Conservation (phyloP, 805 yeast genomes). For the Starmerella gropengiesseri region DNA sequence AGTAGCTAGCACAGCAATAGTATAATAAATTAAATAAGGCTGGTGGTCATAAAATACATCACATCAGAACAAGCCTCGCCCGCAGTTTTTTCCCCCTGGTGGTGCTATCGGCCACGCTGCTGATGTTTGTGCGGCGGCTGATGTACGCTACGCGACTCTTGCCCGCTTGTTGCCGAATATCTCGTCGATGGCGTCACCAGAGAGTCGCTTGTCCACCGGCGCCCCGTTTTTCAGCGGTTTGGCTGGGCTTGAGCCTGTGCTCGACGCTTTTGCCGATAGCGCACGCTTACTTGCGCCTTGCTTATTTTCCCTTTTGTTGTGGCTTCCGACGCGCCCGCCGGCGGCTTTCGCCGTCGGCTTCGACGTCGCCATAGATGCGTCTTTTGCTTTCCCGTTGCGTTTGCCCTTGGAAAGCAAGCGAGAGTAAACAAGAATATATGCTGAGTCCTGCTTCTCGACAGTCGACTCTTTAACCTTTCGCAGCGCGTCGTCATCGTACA, state of each 20-base stretch:
- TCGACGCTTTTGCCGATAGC: background rate
- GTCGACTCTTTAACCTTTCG: constrained; percentile 59
- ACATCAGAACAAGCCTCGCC: too few relatives aligned
- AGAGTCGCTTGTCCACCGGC: constrained; percentile 7
- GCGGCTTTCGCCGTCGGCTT: too few relatives aligned
- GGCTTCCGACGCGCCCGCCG: too few relatives aligned
- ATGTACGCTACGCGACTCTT: background rate
- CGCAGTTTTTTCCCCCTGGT: too few relatives aligned
- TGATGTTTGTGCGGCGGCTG: too few relatives aligned
- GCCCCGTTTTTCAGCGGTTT: background rate
- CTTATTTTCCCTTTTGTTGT: too few relatives aligned
- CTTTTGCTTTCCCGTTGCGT: background rate
- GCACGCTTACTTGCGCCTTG: background rate
- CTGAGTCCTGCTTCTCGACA: constrained; percentile 74
- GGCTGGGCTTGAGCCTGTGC: background rate
- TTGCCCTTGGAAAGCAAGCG: constrained; percentile 30
- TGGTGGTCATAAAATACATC: too few relatives aligned
- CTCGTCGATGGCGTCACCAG: constrained; percentile 25
- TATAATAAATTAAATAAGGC: background rate
- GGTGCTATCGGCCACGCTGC: too few relatives aligned
- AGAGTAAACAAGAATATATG: constrained; percentile 80
- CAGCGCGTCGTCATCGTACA: constrained; percentile 87
- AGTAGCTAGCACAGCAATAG: background rate
- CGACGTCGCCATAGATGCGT: background rate
- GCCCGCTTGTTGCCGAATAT: constrained; percentile 21